Evolutionary conservation across 805 yeast genomes (phyloP).

Genomic region (Isabelozyma gotoi): DNA sequence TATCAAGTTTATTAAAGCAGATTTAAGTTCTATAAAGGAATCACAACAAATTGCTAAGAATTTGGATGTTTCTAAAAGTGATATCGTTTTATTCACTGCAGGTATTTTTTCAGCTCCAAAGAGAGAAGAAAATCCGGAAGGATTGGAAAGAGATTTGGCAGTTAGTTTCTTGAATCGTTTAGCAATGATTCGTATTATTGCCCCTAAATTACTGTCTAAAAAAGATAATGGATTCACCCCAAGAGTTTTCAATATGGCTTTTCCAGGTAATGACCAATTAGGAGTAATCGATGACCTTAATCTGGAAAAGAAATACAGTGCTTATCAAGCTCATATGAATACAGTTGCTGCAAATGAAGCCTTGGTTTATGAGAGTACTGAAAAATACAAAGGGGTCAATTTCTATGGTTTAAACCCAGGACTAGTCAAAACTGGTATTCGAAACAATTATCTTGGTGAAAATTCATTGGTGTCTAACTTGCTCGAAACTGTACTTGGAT

Average conservation of each 20-base stretch:
- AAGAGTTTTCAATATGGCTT: constrained; percentile 39
- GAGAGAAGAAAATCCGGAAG: constrained; percentile 34
- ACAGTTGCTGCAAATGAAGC: constrained; percentile 46
- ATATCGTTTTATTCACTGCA: constrained; percentile 34
- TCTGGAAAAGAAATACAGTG: constrained; percentile 25
- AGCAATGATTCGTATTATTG: constrained; percentile 25
- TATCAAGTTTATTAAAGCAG: constrained; percentile 18
- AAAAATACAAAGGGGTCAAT: constrained; percentile 16
- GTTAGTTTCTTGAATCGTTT: constrained; percentile 36
- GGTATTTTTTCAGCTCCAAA: constrained; percentile 36
- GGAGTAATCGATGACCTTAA: constrained; percentile 36
- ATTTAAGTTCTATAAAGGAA: constrained; percentile 26
- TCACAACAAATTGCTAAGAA: constrained; percentile 18
- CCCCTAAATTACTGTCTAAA: constrained; percentile 15
- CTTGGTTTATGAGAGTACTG: constrained; percentile 18
- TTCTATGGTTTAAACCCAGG: constrained; percentile 43
- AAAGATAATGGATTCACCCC: constrained; percentile 14
- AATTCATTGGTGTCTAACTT: constrained; percentile 18
- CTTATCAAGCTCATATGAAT: constrained; percentile 30
- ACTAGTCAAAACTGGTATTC: constrained; percentile 31
- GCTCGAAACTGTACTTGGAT: constrained; percentile 27
- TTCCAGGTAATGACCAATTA: constrained; percentile 29
- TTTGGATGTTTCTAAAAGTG: constrained; percentile 8
- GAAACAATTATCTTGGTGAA: constrained; percentile 30
- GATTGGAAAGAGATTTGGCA: constrained; percentile 37